Conservation (phyloP, 176 grass and related monocot genomes). For the Bromus sterilis region DNA sequence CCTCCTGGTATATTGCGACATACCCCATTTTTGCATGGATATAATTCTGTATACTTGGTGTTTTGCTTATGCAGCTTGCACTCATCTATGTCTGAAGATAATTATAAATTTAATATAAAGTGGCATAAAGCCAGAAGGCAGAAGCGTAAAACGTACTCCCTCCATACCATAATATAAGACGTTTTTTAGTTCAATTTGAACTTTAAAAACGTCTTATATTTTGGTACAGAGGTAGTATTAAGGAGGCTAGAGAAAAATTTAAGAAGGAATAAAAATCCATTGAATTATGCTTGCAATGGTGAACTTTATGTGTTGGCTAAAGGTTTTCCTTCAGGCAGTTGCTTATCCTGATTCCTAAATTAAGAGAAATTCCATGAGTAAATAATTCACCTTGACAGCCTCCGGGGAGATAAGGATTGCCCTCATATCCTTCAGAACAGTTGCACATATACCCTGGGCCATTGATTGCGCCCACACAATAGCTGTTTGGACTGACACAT, state of each 20-base stretch:
- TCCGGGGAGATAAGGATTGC: conserved; percentile 20
- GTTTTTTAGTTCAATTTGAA: too few relatives aligned
- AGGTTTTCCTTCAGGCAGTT: not conserved
- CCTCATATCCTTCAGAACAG: conserved; percentile 23
- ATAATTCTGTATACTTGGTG: not conserved
- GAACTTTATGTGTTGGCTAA: not conserved
- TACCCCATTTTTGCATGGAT: conserved; percentile 18
- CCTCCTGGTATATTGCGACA: conserved; percentile 18
- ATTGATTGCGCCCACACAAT: not conserved
- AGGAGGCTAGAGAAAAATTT: not conserved
- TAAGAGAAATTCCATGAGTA: not conserved
- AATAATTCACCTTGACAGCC: conserved; percentile 30
- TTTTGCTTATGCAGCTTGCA: conserved; percentile 10
- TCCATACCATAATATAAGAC: too few relatives aligned
- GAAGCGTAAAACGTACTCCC: too few relatives aligned
- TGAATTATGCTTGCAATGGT: not conserved
- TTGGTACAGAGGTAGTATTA: too few relatives aligned
- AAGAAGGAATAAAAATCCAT: not conserved
- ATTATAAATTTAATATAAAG: not conserved
- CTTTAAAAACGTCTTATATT: too few relatives aligned
- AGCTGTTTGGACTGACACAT: conserved; percentile 20
- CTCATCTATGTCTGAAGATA: conserved; percentile 23
- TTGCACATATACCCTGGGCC: conserved; percentile 28
- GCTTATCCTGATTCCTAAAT: not conserved
- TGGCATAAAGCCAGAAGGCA: not conserved